Percentiles rank a stretch among this genome's conserved stretches.
Evolutionary conservation across 257 asterid species (phyloP).

Genomic region (Nicotiana tabacum): DNA sequence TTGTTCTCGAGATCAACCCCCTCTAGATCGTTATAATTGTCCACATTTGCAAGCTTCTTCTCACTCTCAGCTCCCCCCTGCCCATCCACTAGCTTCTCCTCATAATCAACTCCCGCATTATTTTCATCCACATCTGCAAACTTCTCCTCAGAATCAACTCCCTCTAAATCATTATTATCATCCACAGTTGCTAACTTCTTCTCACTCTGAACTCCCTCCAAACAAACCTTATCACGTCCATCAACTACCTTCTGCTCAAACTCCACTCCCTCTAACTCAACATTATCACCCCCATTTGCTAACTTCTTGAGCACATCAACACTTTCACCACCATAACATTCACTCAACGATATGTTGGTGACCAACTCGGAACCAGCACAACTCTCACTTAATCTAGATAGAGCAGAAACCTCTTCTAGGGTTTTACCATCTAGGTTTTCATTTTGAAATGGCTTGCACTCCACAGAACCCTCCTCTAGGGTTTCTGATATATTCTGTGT

Average conservation of each 20-base stretch:
- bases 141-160: background rate
- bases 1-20: background rate
- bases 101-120: background rate
- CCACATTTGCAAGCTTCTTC: conserved; percentile 5
- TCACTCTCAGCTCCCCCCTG: conserved; percentile 9
- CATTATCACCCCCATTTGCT: background rate
- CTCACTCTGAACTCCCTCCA: background rate
- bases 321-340: conserved; percentile 7
- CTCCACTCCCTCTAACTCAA: background rate
- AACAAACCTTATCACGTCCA: background rate
- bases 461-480: conserved; percentile 31
- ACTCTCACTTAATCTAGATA: conserved; percentile 24
- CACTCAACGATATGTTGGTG: background rate
- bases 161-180: background rate
- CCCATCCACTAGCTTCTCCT: background rate
- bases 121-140: background rate
- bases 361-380: conserved; percentile 19
- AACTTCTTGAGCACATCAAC: background rate
- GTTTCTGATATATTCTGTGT: conserved; percentile 27
- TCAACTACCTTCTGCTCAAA: background rate
- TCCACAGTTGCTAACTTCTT: background rate
- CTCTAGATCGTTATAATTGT: background rate
- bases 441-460: conserved; percentile 12
- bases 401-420: conserved; percentile 20
- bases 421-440: conserved; percentile 25